A percentile compares a stretch with the other conserved stretches of the same genome.
Conservation (phyloP, 2,329 filamentous ascomycete genomes). For the Stagonosporopsis chrysanthemi region DNA sequence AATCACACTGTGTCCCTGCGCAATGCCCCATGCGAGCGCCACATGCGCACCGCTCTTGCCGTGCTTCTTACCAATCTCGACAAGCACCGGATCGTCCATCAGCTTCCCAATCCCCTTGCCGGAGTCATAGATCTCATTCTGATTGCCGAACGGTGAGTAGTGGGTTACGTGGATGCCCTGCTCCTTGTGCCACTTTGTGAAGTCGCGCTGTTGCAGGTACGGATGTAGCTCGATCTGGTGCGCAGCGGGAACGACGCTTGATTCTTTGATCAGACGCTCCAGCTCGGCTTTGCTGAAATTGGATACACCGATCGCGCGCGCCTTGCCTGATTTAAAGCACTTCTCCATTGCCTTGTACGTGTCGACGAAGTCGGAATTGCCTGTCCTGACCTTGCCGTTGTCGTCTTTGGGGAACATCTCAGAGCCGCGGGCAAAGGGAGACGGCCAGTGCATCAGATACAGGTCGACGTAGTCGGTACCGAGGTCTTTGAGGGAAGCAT, state of each 20-base stretch:
- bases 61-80: slow-evolving; percentile 70
- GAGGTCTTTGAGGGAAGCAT: slow-evolving; percentile 76
- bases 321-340: slow-evolving; percentile 44
- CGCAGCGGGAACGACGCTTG: slow-evolving; percentile 37
- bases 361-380: slow-evolving; percentile 38
- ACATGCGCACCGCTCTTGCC: slow-evolving; percentile 80
- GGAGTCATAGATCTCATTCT: slow-evolving; percentile 42
- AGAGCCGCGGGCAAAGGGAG: slow-evolving; percentile 78
- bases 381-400: slow-evolving; percentile 31
- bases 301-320: slow-evolving; percentile 43
- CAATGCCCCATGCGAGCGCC: slow-evolving; percentile 85
- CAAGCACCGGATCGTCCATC: slow-evolving; percentile 66
- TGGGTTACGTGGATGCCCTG: slow-evolving; percentile 45
- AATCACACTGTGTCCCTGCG: slow-evolving; percentile 56
- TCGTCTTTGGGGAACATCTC: slow-evolving; percentile 63
- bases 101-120: slow-evolving; percentile 46
- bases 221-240: slow-evolving; percentile 46
- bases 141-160: slow-evolving; percentile 47
- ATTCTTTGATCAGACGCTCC: slow-evolving; percentile 61
- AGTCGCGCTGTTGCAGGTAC: slow-evolving; percentile 38
- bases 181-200: slow-evolving; percentile 37
- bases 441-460: slow-evolving; percentile 80
- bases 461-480: slow-evolving; percentile 87
- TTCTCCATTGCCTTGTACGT: slow-evolving; percentile 53
- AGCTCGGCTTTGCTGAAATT: slow-evolving; percentile 50